Evolutionary conservation across 2,329 filamentous ascomycete genomes (phyloP), one percentile per base, ranked within the genome.

Genomic region (Xylaria sp.): DNA sequence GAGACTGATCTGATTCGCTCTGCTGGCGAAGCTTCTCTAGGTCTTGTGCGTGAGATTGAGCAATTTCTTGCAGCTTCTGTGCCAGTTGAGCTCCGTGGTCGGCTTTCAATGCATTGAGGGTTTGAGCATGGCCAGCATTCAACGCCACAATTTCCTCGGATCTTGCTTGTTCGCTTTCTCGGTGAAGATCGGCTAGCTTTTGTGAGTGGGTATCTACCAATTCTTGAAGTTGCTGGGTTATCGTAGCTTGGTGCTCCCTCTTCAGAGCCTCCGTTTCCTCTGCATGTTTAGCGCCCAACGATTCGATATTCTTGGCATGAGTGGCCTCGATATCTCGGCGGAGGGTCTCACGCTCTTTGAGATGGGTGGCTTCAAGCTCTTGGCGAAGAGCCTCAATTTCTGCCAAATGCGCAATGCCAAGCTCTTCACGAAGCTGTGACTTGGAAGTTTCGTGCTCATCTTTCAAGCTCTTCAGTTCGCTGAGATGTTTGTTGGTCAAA

Each of bases 221-320:
- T n/a, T 73, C 71, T 31, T 71, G 60, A 23, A 76, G 48, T 39
- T 59, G 67, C 46, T 55, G 67, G 13, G 67, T n/a, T 51, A 72
- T 67, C 15, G 55, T 69, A 46, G 65, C 55, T 28, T 71, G 68
- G 15, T 73, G 61, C 52, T 75, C 72, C 23, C 34, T 57, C 62
- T 69, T 65, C 9, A 74, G 54, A 3, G 68, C 41, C 12, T 73
- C 69, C 2, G 76, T 46, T 20, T 70, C 60, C 31, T 63, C 63
- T 0, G 63, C 65, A 57, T 77, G 69, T 31, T 69, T 65, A 2
- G 67, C 52, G 31, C 52, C 12, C 20, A 75, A 56, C 15, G 72
- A 66, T 25, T 72, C 71, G 2, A 79, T 58, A 50, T 77, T 75
- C 20, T 70, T 70, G 8, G 69, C 64, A 54, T 74, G 75, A 1